phyloP scores from a whole-genome alignment of 2,329 filamentous ascomycete species.

The Phialophora chinensis region DNA sequence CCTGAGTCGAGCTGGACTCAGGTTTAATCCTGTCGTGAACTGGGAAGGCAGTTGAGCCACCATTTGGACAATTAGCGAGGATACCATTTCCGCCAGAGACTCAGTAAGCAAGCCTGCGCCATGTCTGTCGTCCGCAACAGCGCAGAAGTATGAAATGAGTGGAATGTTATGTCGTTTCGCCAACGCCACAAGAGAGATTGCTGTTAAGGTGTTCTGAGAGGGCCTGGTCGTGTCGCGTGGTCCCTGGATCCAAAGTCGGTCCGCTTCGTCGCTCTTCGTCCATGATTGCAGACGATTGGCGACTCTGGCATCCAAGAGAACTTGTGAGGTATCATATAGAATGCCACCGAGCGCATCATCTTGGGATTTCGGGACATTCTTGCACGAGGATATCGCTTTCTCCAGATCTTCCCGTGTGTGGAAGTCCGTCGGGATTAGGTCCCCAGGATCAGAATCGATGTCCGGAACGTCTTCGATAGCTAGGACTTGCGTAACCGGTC shows the following conservation, averaged over 20 bases:
- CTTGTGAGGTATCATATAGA: neutral
- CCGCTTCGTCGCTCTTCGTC: neutral
- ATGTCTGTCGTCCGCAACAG: neutral
- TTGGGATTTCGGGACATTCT: neutral
- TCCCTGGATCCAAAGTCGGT: conserved; percentile 2
- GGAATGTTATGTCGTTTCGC: neutral
- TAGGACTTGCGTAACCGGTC: neutral
- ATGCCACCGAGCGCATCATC: neutral
- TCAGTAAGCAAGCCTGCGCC: neutral
- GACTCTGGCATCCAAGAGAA: neutral
- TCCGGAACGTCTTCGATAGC: neutral
- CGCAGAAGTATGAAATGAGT: neutral
- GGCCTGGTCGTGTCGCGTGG: neutral
- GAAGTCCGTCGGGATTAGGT: neutral
- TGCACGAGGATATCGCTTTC: neutral
- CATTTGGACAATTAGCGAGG: neutral
- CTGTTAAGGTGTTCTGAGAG: neutral
- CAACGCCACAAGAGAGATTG: neutral
- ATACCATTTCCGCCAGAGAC: neutral
- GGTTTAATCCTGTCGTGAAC: neutral
- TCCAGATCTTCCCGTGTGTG: neutral
- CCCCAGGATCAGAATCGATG: neutral
- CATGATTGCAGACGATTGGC: neutral
- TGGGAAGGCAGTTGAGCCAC: neutral
- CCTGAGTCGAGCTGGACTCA: neutral